These are phyloP conservation scores for Durotheca rogersii DNA, from an alignment of 495 filamentous ascomycete species.

Conservation along the genomic window DNA sequence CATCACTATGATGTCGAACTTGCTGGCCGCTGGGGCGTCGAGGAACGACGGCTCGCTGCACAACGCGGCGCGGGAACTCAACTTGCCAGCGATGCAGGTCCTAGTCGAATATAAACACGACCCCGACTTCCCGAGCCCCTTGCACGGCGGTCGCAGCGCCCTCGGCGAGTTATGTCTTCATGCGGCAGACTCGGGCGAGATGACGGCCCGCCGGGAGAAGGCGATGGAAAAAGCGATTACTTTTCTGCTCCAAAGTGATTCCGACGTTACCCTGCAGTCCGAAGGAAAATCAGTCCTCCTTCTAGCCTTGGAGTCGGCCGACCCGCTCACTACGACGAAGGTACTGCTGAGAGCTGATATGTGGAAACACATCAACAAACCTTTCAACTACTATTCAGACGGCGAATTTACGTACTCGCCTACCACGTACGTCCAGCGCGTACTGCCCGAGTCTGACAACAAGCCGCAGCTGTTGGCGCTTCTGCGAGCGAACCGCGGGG, in stretches of 20 bases:
- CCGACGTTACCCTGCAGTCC: slow-evolving; percentile 45
- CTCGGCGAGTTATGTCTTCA: slow-evolving; percentile 52
- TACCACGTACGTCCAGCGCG: slow-evolving; percentile 44
- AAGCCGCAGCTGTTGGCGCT: slow-evolving; percentile 42
- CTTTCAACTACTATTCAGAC: slow-evolving; percentile 46
- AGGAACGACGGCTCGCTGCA: slow-evolving; percentile 53
- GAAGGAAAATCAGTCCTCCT: slow-evolving; percentile 48
- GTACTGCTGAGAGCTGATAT: slow-evolving; percentile 47
- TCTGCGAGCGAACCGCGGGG: slow-evolving; percentile 44
- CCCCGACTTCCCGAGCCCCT: slow-evolving; percentile 49
- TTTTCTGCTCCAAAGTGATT: slow-evolving; percentile 42
- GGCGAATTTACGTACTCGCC: slow-evolving; percentile 47
- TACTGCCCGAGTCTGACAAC: slow-evolving; percentile 37
- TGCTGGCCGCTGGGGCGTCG: slow-evolving; percentile 47
- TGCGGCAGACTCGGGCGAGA: slow-evolving; percentile 39
- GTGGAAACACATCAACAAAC: slow-evolving; percentile 49
- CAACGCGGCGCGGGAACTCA: slow-evolving; percentile 49
- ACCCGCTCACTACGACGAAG: slow-evolving; percentile 46
- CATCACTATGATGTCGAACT: slow-evolving; percentile 46
- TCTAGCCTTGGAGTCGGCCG: slow-evolving; percentile 45
- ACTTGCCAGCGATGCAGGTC: slow-evolving; percentile 44
- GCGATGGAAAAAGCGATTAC: slow-evolving; percentile 50
- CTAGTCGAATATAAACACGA: slow-evolving; percentile 49
- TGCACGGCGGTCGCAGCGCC: slow-evolving; percentile 49
- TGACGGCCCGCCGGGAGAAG: slow-evolving; percentile 43